A percentile compares a stretch with the other conserved stretches of the same genome.
phyloP scores from a whole-genome alignment of 2,329 filamentous ascomycete species.

The Triangularia verruculosa region DNA sequence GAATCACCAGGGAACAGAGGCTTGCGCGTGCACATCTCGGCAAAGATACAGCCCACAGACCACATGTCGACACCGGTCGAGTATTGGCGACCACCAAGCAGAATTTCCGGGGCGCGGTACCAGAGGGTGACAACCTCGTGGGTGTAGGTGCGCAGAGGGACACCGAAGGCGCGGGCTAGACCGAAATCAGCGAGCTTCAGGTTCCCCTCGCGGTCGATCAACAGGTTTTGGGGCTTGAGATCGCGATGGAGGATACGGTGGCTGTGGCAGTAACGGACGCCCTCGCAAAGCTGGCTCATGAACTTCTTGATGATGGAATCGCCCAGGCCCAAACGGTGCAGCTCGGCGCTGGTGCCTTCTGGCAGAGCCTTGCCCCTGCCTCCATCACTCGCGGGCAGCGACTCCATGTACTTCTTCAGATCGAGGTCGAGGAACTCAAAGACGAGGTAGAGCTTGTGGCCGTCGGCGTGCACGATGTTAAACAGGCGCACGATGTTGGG shows the following conservation, averaged over 20 bases:
- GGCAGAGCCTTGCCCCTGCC: constrained; percentile 78
- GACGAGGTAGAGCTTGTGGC: constrained; percentile 87
- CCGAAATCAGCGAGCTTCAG: constrained; percentile 85
- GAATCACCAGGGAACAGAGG: constrained; percentile 86
- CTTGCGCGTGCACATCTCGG: constrained; percentile 89
- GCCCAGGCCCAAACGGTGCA: constrained; percentile 68
- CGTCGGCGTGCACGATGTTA: constrained; percentile 89
- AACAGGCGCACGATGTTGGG: constrained; percentile 80
- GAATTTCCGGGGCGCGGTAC: constrained; percentile 84
- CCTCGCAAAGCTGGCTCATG: constrained; percentile 79
- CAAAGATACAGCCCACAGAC: constrained; percentile 87
- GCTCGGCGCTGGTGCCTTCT: constrained; percentile 63
- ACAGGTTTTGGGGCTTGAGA: constrained; percentile 80
- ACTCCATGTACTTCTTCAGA: constrained; percentile 93
- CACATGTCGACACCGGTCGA: constrained; percentile 94
- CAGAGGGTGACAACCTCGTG: constrained; percentile 90
- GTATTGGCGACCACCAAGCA: constrained; percentile 83
- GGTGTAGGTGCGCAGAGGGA: constrained; percentile 82
- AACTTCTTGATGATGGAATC: constrained; percentile 86
- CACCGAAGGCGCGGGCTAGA: constrained; percentile 82
- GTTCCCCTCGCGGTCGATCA: constrained; percentile 82
- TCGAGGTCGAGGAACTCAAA: constrained; percentile 86
- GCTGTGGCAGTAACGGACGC: constrained; percentile 79
- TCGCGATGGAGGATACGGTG: constrained; percentile 82
- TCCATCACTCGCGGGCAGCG: constrained; percentile 74